Evolutionary conservation across 306 rosid species (phyloP), one percentile per base, ranked within the genome.

Genomic region (Astragalus glycyphyllos): DNA sequence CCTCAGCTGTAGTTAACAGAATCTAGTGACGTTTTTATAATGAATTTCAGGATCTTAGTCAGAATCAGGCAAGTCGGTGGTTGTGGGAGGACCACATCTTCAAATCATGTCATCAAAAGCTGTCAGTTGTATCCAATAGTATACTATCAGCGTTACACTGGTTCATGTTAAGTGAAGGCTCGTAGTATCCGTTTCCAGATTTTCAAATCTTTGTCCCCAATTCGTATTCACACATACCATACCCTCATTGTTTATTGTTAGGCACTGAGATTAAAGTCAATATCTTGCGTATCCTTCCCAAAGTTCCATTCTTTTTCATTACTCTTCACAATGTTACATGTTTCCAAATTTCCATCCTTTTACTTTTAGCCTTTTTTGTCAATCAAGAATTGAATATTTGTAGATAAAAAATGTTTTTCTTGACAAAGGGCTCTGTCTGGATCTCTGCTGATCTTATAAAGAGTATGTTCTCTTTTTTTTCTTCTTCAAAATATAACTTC

Each of bases 281-380:
- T 72, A 63, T 87, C 55, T 65, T 81, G 76, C 88, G 88, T 85
- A 87, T 85, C 92, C 80, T 77, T 77, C 26, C 71, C 40, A 32
- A 49, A 31, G 31, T 76, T 16, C 51, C 13, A 4, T 32, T 15
- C 10, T 12, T 35, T 23, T 70, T 13, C 11, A 29, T 26, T 15
- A 20, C 2, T 20, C 23, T 20, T 37, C 23, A 20, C 62, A 23
- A 6, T 0, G 47, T 37, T 9, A 15, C 15, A 1, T 7, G 13
- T 61, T 67, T 75, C 6, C 62, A 20, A 75, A 45, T 47, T 75
- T 75, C 13, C 38, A 53, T 34, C 6, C 23, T 20, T 20, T 20
- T 20, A 20, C 23, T 20, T 20, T 20, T 34, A 6, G 38, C 11
- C 32, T 6, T 20, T 20, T 5, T 65, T 51, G 20, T 50, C 45